Base-by-base conservation (phyloP, 306 rosid species). In the Cicer judaicum region DNA sequence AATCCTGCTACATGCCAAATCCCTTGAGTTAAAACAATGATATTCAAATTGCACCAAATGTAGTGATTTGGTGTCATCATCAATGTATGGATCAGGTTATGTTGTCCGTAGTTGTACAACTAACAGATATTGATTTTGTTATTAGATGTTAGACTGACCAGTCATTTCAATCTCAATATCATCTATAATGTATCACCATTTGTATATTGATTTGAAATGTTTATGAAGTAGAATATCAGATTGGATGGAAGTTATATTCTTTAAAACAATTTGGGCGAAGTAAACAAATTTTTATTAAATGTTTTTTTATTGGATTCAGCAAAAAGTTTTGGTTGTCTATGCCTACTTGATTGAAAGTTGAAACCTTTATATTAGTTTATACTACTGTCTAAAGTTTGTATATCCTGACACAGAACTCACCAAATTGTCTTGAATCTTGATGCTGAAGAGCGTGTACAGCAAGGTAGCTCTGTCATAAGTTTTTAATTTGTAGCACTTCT, bases 351-450 rank as follows among this genome's bases (percentile, higher is more conserved):
- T 57, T 40, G 39, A 12, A 56, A 76, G 64, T 67, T 72, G 52
- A 55, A 76, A 68, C 73, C 5, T 66, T 57, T 73, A 43, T n/a
- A 10, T 48, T 54, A 41, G 34, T 29, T 29, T 29, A 29, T 29
- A 29, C 34, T 57, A 8, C 15, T 44, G 18, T 81, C 64, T 39
- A 49, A 49, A 52, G 60, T 41, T 64, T 64, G 49, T 19, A 21
- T 44, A n/a, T 75, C 72, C 39, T 67, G 61, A 49, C 72, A 49
- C 40, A 77, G 7, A 46, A 49, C 76, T 72, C 72, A 72, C 72
- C 82, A 72, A 72, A 72, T 62, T 50, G 13, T 74, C 39, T 73
- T 72, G 82, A 67, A 57, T 49, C 83, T 55, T 77, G 70, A 50
- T 67, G 77, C 49, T 77, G 36, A 73, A 78, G 55, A 56, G 66